phyloP scores from a whole-genome alignment of 1,139 yeast genomes.

The Yamadazyma siamensis region DNA sequence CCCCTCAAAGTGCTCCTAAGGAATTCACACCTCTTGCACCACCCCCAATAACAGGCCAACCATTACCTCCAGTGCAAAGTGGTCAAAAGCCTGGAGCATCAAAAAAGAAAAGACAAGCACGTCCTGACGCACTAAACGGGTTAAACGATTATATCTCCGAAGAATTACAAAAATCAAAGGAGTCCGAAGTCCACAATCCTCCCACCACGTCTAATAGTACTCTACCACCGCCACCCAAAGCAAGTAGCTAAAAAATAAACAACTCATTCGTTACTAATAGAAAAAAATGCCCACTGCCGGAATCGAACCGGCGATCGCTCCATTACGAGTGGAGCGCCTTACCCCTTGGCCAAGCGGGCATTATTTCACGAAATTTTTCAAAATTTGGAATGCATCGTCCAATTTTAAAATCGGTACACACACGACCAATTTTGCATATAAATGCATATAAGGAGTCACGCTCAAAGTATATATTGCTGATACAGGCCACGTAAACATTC shows the following conservation, averaged over 20 bases:
- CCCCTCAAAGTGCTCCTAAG: constrained; percentile 7
- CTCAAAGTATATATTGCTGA: no score
- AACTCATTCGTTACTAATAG: no score
- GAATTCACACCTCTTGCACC: constrained; percentile 13
- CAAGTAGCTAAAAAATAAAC: constrained; percentile 3
- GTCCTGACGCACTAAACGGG: constrained; percentile 23
- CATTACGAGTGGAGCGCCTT: constrained; percentile 57
- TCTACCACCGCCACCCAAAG: constrained; percentile 26
- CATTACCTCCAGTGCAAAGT: constrained; percentile 20
- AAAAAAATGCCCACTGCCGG: constrained; percentile 46
- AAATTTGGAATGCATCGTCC: background rate
- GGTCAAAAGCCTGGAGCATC: constrained; percentile 14
- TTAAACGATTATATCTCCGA: constrained; percentile 45
- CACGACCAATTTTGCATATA: background rate
- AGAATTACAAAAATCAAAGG: constrained; percentile 43
- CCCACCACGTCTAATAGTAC: constrained; percentile 7
- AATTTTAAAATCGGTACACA: background rate
- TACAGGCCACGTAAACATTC: no score
- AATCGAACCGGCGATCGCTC: constrained; percentile 56
- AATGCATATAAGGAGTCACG: no score
- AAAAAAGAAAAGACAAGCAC: constrained; percentile 28
- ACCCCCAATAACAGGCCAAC: constrained; percentile 7
- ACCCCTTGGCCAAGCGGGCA: constrained; percentile 56
- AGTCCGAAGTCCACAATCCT: constrained; percentile 22
- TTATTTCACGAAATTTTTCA: constrained; percentile 5